Conservation (phyloP, 805 yeast genomes). For the Tetrapisispora arboricola region DNA sequence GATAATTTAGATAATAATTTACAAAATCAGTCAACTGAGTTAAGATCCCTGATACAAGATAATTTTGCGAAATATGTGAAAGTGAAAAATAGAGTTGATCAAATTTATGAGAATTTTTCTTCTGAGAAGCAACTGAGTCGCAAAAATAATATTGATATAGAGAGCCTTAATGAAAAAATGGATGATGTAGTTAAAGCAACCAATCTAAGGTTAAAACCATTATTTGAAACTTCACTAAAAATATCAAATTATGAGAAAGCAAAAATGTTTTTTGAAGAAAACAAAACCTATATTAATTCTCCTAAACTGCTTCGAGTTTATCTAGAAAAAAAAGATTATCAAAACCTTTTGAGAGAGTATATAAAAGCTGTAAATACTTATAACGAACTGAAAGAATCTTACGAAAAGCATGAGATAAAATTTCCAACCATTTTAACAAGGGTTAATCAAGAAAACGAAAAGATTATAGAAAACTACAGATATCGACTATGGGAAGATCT, state of each 20-base stretch:
- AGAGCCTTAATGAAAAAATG: slow-evolving; percentile 32
- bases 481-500: slow-evolving; percentile 43
- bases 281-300: slow-evolving; percentile 45
- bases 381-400: slow-evolving; percentile 9
- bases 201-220: slow-evolving; percentile 47
- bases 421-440: slow-evolving; percentile 33
- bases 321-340: slow-evolving; percentile 44
- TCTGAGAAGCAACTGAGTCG: slow-evolving; percentile 13
- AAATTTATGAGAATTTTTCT: slow-evolving; percentile 43
- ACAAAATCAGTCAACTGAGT: slow-evolving; percentile 37
- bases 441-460: slow-evolving; percentile 49
- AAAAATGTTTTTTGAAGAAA: slow-evolving; percentile 40
- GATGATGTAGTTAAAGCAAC: slow-evolving; percentile 43
- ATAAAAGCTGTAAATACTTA: slow-evolving; percentile 35
- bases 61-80: slow-evolving; percentile 58
- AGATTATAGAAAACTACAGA: slow-evolving; percentile 45
- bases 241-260: slow-evolving; percentile 42
- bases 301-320: slow-evolving; percentile 39
- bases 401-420: slow-evolving; percentile 11
- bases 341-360: slow-evolving; percentile 47
- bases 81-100: slow-evolving; percentile 54
- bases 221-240: slow-evolving; percentile 40
- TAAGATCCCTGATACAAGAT: slow-evolving; percentile 42
- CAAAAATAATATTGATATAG: slow-evolving; percentile 24
- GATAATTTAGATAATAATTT: slow-evolving; percentile 41